Evolutionary conservation across 257 asterid genomes (phyloP).

Genomic region (Solanum chilense): DNA sequence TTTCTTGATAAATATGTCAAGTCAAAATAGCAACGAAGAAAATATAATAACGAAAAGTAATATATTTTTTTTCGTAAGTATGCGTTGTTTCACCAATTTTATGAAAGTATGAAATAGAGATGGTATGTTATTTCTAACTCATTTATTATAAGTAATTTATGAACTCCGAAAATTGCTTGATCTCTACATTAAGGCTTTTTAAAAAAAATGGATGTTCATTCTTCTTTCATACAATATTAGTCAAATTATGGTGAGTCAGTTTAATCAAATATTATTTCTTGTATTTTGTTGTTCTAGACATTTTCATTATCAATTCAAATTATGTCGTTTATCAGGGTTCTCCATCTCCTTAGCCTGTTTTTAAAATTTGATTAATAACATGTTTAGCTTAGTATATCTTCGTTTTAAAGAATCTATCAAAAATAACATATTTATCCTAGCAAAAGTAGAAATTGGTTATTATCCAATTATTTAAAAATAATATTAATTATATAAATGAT

Average conservation of each 20-base stretch:
- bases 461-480: not conserved
- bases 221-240: not conserved
- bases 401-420: too few species aligned
- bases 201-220: too few species aligned
- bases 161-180: not conserved
- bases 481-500: too few species aligned
- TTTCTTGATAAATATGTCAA: not conserved
- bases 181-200: not conserved
- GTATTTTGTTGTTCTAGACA: not conserved
- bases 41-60: too few species aligned
- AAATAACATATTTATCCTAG: not conserved
- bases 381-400: too few species aligned
- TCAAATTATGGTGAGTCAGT: not conserved
- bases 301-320: not conserved
- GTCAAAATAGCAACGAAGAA: accelerated
- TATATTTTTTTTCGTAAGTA: too few species aligned
- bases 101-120: not conserved
- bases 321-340: not conserved
- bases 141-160: not conserved
- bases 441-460: not conserved
- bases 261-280: not conserved
- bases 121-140: not conserved
- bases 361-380: too few species aligned
- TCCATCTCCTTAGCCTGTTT: not conserved
- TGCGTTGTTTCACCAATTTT: not conserved